phyloP scores from a whole-genome alignment of 495 filamentous ascomycete genomes.

The Xylaria bambusicola region DNA sequence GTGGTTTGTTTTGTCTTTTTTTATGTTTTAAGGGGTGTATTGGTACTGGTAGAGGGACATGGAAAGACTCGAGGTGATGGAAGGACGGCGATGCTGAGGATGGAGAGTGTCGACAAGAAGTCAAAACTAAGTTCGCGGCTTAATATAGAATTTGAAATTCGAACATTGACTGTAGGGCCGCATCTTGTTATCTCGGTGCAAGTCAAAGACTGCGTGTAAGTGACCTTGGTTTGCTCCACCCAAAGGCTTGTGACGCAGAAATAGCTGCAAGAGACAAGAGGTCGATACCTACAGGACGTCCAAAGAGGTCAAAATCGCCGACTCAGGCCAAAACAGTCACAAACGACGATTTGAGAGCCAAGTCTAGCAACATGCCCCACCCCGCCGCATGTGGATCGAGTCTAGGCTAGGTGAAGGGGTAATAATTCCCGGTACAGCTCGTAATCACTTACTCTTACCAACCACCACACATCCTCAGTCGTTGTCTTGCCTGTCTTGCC shows the following conservation, averaged over 20 bases:
- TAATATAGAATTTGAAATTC: slow-evolving; percentile 11
- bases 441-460: slow-evolving; percentile 27
- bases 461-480: slow-evolving; percentile 19
- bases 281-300: no score
- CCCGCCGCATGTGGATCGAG: slow-evolving; percentile 19
- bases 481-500: background rate
- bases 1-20: slow-evolving; percentile 1
- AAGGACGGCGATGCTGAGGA: no score
- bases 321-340: slow-evolving; percentile 16
- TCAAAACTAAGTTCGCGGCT: background rate
- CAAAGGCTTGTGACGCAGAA: slow-evolving; percentile 12
- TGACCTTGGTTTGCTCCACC: slow-evolving; percentile 20
- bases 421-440: slow-evolving; percentile 13
- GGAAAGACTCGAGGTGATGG: no score
- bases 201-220: slow-evolving; percentile 21
- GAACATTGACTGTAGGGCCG: background rate
- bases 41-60: no score
- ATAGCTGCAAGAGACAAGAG: no score
- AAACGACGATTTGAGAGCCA: background rate
- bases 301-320: slow-evolving; percentile 33
- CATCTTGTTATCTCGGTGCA: background rate
- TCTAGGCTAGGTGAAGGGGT: slow-evolving; percentile 16
- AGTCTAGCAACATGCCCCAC: background rate
- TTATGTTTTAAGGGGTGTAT: background rate
- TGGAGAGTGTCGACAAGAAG: background rate